Percentiles rank a stretch among this genome's conserved stretches.
Conservation (phyloP, 2,329 filamentous ascomycete genomes). For the Neospermospora avenae region DNA sequence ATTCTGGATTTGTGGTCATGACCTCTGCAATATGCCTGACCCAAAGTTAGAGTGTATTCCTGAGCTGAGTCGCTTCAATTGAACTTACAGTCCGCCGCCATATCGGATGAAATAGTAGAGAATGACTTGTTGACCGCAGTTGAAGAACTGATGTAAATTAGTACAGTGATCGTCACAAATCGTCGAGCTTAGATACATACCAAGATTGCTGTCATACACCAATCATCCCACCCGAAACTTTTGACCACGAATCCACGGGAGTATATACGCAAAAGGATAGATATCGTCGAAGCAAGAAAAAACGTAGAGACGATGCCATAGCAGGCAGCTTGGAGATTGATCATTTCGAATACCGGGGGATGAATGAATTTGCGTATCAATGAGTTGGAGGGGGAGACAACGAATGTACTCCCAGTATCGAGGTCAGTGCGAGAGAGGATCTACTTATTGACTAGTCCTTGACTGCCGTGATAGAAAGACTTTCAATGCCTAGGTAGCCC, state of each 20-base stretch:
- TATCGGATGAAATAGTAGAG: slow-evolving; percentile 17
- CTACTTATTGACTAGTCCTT: not conserved
- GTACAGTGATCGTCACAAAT: not conserved
- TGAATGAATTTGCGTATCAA: not conserved
- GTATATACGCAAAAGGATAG: slow-evolving; percentile 15
- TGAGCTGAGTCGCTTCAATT: too few relatives aligned
- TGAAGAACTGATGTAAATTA: slow-evolving; percentile 16
- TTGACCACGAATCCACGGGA: slow-evolving; percentile 10
- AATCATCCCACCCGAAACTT: slow-evolving; percentile 20
- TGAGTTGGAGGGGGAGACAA: not conserved
- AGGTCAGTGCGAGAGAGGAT: not conserved
- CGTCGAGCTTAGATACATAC: not conserved
- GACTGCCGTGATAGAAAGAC: not conserved
- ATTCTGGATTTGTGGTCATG: slow-evolving; percentile 10
- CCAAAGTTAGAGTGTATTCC: not conserved
- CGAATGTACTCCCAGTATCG: not conserved
- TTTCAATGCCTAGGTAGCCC: not conserved
- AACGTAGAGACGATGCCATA: slow-evolving; percentile 14
- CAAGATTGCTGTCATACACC: slow-evolving; percentile 16
- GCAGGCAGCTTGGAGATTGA: slow-evolving; percentile 9
- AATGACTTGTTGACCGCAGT: slow-evolving; percentile 16
- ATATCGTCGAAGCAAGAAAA: slow-evolving; percentile 9
- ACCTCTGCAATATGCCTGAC: not conserved
- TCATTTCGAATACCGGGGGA: not conserved
- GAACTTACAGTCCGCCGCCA: slow-evolving; percentile 14